A percentile compares a stretch with the other conserved stretches of the same genome.
Conservation (phyloP, 352 stramenopile genomes). For the Globisporangium alternatum region DNA sequence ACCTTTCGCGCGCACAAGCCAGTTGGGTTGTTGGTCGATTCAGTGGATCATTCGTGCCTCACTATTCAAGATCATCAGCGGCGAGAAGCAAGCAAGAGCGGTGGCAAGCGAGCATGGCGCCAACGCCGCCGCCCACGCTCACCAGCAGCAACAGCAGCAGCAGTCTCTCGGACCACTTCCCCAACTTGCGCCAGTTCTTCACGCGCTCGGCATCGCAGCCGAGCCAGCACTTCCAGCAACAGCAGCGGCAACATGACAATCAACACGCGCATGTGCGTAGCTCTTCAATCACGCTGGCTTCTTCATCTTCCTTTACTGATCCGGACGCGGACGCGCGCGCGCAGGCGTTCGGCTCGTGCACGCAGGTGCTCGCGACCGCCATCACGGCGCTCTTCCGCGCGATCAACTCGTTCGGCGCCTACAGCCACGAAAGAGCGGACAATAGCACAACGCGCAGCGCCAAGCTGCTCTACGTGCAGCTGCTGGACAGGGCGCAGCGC, state of each 20-base stretch:
- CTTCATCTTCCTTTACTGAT: neutral
- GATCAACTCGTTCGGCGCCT: slow-evolving; percentile 39
- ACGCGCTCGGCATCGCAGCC: slow-evolving; percentile 24
- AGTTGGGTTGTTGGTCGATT: no score
- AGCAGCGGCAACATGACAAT: neutral
- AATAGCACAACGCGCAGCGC: slow-evolving; percentile 37
- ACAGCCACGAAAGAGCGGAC: slow-evolving; percentile 27
- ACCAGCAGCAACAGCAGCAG: slow-evolving; percentile 17
- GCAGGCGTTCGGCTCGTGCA: slow-evolving; percentile 55
- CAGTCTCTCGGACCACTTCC: slow-evolving; percentile 16
- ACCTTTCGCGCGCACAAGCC: neutral
- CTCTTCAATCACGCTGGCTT: neutral
- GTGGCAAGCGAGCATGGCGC: neutral
- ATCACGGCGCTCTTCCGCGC: slow-evolving; percentile 44
- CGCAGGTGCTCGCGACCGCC: slow-evolving; percentile 46
- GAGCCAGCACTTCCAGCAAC: slow-evolving; percentile 5
- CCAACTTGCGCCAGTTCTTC: slow-evolving; percentile 32
- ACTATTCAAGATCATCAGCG: neutral
- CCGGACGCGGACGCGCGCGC: slow-evolving; percentile 12
- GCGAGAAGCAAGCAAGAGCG: neutral
- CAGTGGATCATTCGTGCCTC: neutral
- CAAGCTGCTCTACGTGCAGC: slow-evolving; percentile 66
- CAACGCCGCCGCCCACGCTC: slow-evolving; percentile 11
- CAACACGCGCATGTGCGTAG: neutral
- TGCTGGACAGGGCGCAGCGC: slow-evolving; percentile 64